Evolutionary conservation across 2,329 filamentous ascomycete species (phyloP).

Genomic region (Apiospora aurea): DNA sequence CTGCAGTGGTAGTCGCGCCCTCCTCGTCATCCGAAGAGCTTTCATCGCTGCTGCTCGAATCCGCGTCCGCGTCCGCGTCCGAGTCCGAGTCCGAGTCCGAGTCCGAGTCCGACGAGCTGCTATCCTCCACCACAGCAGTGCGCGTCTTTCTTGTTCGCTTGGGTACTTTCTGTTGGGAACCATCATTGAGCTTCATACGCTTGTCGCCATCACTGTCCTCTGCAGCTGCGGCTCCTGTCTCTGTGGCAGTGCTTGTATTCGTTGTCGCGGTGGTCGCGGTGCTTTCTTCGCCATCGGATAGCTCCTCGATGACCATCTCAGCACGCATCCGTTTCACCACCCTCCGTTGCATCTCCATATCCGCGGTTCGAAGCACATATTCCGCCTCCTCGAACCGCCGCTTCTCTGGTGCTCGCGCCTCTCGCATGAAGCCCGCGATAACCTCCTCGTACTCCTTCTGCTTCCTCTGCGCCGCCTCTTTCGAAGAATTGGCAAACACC

Average conservation of each 20-base stretch:
- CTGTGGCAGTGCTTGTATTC: constrained; percentile 32
- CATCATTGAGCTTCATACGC: constrained; percentile 53
- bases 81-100: constrained; percentile 44
- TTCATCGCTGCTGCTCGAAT: constrained; percentile 34
- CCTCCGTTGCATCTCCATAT: constrained; percentile 60
- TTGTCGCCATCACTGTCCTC: constrained; percentile 44
- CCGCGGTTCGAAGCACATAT: constrained; percentile 56
- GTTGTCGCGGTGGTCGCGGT: constrained; percentile 35
- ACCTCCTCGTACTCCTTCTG: constrained; percentile 64
- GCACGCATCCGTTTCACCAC: constrained; percentile 70
- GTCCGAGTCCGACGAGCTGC: constrained; percentile 48
- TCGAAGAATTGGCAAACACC: constrained; percentile 58
- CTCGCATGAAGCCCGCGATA: constrained; percentile 54
- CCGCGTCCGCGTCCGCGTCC: constrained; percentile 37
- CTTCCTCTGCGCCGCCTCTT: constrained; percentile 54
- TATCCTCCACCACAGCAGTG: constrained; percentile 53
- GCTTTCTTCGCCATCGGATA: constrained; percentile 57
- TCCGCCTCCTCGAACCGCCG: constrained; percentile 59
- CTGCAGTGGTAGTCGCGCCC: constrained; percentile 26
- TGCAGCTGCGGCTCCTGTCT: constrained; percentile 30
- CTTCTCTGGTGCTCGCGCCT: constrained; percentile 50
- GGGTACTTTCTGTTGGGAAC: constrained; percentile 46
- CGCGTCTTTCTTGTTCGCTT: constrained; percentile 62
- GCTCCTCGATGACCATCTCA: constrained; percentile 62
- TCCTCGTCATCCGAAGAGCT: constrained; percentile 44